Evolutionary conservation across 2,329 filamentous ascomycete species (phyloP), one percentile per base, ranked within the genome.

Genomic region (Clonostachys rosea): DNA sequence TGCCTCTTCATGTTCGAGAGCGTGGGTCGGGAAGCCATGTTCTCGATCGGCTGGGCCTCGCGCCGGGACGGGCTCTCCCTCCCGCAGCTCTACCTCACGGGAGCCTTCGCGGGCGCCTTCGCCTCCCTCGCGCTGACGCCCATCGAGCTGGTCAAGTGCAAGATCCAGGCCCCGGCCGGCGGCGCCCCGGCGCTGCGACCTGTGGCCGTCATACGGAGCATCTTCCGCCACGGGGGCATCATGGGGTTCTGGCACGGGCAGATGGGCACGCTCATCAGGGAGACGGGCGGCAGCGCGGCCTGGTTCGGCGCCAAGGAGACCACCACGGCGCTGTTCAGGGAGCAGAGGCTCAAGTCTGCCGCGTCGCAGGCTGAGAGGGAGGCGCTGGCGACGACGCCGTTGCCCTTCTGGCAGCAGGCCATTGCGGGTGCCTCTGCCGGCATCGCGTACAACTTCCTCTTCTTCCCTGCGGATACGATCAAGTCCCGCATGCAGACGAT

Each of bases 91-190:
- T 81, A 89, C 64, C 70, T 83, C 45, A 95, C 90, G 16, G 94
- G 94, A 42, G 92, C 89, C 43, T 86, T 89, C 49, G 87, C 91
- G 2, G 94, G 94, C 34, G 87, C 88, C 37, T 87, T 96, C 59
- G 95, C 94, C 0, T 96, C 90, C 0, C 77, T 96, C 43, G 83
- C 96, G 34, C 81, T 99, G 51, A 99, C 94, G 1, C 94, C 94
- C 0, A 90, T 99, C 55, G 94, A 99, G 70, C 81, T 99, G 45
- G 88, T 99, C 63, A 99, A 99, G 70, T 99, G 94, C 79, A 95
- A 94, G 69, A 95, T 99, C 71, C 94, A 99, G 66, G 91, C 92
- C 1, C 89, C 78, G 10, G 60, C 58, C 14, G 63, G 70, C 2
- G 20, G 61, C 65, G 3, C 68, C 70, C 20, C 70, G 18, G 73